A percentile compares a stretch with the other conserved stretches of the same genome.
Conservation (phyloP, 2,329 filamentous ascomycete species). For the Teratosphaeria zuluensis region DNA sequence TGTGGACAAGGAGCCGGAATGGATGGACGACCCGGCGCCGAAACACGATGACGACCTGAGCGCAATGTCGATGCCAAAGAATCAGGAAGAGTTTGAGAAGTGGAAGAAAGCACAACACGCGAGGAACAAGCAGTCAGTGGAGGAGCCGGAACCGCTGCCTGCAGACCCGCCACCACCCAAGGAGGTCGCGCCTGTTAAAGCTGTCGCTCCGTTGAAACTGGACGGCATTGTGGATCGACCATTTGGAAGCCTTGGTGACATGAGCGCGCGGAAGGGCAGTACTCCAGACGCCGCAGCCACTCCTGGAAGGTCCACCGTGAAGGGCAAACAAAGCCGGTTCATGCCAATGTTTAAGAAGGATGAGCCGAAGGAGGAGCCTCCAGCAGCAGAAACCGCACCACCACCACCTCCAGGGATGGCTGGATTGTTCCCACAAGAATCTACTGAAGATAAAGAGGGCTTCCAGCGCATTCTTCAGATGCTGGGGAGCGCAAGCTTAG, state of each 20-base stretch:
- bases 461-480: conserved; percentile 40
- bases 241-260: conserved; percentile 53
- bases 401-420: conserved; percentile 13
- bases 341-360: conserved; percentile 57
- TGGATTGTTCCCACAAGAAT: conserved; percentile 25
- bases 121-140: conserved; percentile 41
- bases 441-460: conserved; percentile 69
- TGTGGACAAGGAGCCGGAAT: conserved; percentile 76
- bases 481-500: conserved; percentile 6
- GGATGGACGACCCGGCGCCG: conserved; percentile 56
- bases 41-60: conserved; percentile 50
- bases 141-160: conserved; percentile 4
- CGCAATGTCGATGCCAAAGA: conserved; percentile 42
- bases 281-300: conserved; percentile 26
- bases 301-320: conserved; percentile 31
- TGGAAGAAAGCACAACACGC: conserved; percentile 84
- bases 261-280: conserved; percentile 34
- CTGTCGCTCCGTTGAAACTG: conserved; percentile 51
- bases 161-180: neutral
- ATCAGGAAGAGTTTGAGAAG: conserved; percentile 83
- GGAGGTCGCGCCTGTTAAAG: conserved; percentile 28
- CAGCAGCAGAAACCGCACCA: conserved; percentile 6
- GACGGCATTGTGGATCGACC: conserved; percentile 69
- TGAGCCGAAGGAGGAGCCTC: conserved; percentile 8
- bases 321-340: conserved; percentile 71